Evolutionary conservation across 2,329 filamentous ascomycete species (phyloP).

Genomic region (Epichloe scottii): DNA sequence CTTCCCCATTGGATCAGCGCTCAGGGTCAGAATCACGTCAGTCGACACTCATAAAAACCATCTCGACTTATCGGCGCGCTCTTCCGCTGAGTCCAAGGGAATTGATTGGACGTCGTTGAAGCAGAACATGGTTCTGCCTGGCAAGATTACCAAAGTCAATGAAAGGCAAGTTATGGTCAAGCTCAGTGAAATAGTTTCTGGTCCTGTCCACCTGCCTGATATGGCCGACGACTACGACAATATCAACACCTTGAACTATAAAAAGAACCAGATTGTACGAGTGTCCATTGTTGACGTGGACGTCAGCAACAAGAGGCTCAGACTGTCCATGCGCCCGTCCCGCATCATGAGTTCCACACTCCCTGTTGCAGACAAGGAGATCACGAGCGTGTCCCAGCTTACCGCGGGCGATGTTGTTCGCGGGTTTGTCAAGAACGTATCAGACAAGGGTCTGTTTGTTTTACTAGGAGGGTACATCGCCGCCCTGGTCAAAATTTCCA

Average conservation of each 20-base stretch:
- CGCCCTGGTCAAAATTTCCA: slow-evolving; percentile 72
- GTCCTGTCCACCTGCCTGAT: slow-evolving; percentile 70
- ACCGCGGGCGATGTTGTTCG: slow-evolving; percentile 68
- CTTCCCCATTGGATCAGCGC: slow-evolving; percentile 81
- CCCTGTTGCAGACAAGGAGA: slow-evolving; percentile 67
- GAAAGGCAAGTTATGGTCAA: slow-evolving; percentile 78
- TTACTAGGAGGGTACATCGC: slow-evolving; percentile 69
- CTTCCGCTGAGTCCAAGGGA: slow-evolving; percentile 32
- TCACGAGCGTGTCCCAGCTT: slow-evolving; percentile 58
- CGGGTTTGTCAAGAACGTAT: slow-evolving; percentile 83
- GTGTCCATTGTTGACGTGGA: slow-evolving; percentile 79
- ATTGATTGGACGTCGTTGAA: slow-evolving; percentile 61
- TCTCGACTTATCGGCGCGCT: slow-evolving; percentile 71
- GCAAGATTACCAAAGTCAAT: slow-evolving; percentile 71
- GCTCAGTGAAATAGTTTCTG: slow-evolving; percentile 67
- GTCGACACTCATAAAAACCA: slow-evolving; percentile 62
- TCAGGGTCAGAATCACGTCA: slow-evolving; percentile 65
- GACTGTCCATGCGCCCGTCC: slow-evolving; percentile 73
- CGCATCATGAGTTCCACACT: slow-evolving; percentile 79
- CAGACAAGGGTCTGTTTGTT: slow-evolving; percentile 82
- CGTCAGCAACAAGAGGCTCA: slow-evolving; percentile 68
- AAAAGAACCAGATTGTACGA: slow-evolving; percentile 75
- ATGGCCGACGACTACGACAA: slow-evolving; percentile 77
- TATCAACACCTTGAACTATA: slow-evolving; percentile 61
- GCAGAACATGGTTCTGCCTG: slow-evolving; percentile 69